These are phyloP conservation scores for Candida piceae DNA, from an alignment of 805 yeast genomes.

Conservation along the genomic window DNA sequence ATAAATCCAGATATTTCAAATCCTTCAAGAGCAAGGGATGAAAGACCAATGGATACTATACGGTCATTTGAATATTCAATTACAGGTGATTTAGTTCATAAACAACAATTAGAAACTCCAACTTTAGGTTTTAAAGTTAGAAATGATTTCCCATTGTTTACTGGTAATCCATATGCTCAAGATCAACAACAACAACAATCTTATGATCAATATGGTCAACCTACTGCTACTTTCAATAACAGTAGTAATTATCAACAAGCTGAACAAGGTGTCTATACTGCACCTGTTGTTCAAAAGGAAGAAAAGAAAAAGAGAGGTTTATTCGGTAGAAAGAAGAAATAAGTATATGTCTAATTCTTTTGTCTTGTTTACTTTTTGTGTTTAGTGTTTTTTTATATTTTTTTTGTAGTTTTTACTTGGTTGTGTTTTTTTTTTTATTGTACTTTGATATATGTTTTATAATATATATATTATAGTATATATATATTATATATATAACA, in stretches of 20 bases:
- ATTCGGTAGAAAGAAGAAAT: conserved; percentile 57
- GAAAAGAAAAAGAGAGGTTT: conserved; percentile 71
- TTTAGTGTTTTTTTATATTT: not conserved
- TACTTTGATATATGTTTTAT: no score
- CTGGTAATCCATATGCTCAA: conserved; percentile 34
- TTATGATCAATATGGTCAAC: conserved; percentile 34
- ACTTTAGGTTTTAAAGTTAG: conserved; percentile 84
- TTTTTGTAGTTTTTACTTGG: not conserved
- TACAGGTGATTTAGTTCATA: conserved; percentile 77
- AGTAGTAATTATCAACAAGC: conserved; percentile 5
- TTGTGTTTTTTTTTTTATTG: not conserved
- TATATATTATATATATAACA: no score
- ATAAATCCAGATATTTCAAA: conserved; percentile 79
- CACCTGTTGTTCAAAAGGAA: conserved; percentile 45
- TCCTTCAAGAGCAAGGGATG: conserved; percentile 91
- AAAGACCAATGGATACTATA: conserved; percentile 95
- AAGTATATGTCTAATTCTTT: not conserved
- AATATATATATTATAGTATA: no score
- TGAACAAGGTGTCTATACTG: conserved; percentile 38
- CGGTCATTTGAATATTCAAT: conserved; percentile 90
- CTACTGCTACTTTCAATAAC: conserved; percentile 20
- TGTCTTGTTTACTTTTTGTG: no score
- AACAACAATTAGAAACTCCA: conserved; percentile 75
- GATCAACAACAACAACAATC: conserved; percentile 26
- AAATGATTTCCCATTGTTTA: conserved; percentile 61